These are phyloP conservation scores for Gnomoniopsis smithogilvyi DNA, from an alignment of 2,329 filamentous ascomycete genomes.

Conservation along the genomic window DNA sequence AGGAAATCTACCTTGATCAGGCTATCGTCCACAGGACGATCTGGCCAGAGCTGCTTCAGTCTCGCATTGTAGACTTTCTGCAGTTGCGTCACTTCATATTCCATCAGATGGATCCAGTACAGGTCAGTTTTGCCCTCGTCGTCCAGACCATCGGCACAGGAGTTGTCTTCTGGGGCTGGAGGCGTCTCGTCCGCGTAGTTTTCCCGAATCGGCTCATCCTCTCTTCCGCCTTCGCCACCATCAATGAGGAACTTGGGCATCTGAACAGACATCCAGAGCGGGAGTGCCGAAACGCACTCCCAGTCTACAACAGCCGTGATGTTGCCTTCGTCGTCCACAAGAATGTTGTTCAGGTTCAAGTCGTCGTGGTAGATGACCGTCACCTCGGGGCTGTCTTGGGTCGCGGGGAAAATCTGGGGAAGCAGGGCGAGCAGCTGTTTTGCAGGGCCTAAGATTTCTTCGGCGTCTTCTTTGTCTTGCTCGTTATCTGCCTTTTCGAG, in stretches of 20 bases:
- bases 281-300: conserved; percentile 39
- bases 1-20: conserved; percentile 31
- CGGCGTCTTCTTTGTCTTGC: conserved; percentile 30
- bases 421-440: conserved; percentile 28
- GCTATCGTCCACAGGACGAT: conserved; percentile 29
- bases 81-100: conserved; percentile 37
- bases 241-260: conserved; percentile 33
- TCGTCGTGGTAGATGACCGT: conserved; percentile 36
- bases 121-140: conserved; percentile 35
- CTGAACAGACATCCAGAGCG: conserved; percentile 33
- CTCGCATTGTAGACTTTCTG: conserved; percentile 30
- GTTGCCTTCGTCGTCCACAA: conserved; percentile 33
- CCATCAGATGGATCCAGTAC: conserved; percentile 37
- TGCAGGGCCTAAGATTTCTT: conserved; percentile 23
- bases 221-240: conserved; percentile 19
- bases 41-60: conserved; percentile 29
- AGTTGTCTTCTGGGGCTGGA: not conserved
- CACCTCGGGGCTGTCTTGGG: conserved; percentile 23
- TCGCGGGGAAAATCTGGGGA: conserved; percentile 29
- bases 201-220: conserved; percentile 29
- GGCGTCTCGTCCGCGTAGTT: conserved; percentile 26
- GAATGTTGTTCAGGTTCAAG: conserved; percentile 35
- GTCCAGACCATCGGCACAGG: conserved; percentile 25
- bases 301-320: conserved; percentile 39
- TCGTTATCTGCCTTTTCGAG: conserved; percentile 24